phyloP scores from a whole-genome alignment of 1,284 basidiomycete species.

The Tylopilus sp. region DNA sequence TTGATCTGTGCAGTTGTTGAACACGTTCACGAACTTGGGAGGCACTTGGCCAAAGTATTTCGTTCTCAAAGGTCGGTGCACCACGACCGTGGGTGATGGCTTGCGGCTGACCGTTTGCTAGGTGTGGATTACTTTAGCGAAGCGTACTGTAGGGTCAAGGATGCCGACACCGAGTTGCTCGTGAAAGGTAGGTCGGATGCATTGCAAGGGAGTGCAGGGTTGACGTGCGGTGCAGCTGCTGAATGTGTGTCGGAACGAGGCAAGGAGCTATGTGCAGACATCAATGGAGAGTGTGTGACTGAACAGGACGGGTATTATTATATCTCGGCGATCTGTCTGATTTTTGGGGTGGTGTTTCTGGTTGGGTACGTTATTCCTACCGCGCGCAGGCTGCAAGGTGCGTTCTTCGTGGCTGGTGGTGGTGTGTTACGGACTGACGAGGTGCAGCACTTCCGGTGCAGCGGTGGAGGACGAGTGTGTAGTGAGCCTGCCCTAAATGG shows the following conservation, averaged over 20 bases:
- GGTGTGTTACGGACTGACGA: slow-evolving; percentile 1
- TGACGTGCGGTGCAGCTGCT: slow-evolving; percentile 43
- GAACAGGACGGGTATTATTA: slow-evolving; percentile 92
- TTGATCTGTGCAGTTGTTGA: slow-evolving; percentile 63
- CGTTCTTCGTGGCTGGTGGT: slow-evolving; percentile 30
- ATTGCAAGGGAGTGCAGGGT: background rate
- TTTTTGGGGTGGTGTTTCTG: slow-evolving; percentile 70
- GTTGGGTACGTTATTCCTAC: slow-evolving; percentile 81
- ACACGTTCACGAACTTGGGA: slow-evolving; percentile 96
- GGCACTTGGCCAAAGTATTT: slow-evolving; percentile 98
- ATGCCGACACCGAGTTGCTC: slow-evolving; percentile 48
- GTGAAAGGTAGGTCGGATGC: slow-evolving; percentile 50
- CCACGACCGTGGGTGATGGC: background rate
- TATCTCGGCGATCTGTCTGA: slow-evolving; percentile 77
- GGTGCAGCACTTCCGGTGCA: slow-evolving; percentile 39
- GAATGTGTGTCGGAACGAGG: slow-evolving; percentile 92
- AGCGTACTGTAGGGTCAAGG: slow-evolving; percentile 74
- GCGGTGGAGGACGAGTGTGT: slow-evolving; percentile 28
- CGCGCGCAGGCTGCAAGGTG: slow-evolving; percentile 82
- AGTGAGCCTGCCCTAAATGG: slow-evolving; percentile 36
- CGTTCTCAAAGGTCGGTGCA: slow-evolving; percentile 78
- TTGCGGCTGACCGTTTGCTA: slow-evolving; percentile 24
- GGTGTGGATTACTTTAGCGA: slow-evolving; percentile 85
- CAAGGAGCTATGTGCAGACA: slow-evolving; percentile 71
- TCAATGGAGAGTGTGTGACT: slow-evolving; percentile 79